Evolutionary conservation across 2,329 filamentous ascomycete species (phyloP).

Genomic region (Exophiala alcalophila): DNA sequence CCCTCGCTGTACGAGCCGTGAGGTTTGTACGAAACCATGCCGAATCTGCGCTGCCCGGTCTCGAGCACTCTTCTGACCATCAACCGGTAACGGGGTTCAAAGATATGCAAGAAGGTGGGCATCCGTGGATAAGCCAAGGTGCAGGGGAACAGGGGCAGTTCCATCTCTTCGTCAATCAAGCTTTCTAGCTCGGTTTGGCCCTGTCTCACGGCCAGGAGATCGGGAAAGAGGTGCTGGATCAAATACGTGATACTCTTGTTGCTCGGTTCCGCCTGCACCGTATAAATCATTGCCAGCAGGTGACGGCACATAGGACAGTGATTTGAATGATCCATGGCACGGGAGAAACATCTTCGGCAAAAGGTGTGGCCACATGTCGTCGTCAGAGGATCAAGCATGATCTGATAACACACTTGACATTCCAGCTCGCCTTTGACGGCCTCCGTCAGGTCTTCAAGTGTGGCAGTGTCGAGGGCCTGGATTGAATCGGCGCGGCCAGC

Average conservation of each 20-base stretch:
- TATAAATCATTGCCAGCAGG: conserved; percentile 54
- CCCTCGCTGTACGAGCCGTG: conserved; percentile 53
- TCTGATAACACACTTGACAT: conserved; percentile 81
- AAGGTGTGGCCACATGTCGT: conserved; percentile 87
- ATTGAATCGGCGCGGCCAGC: conserved; percentile 29
- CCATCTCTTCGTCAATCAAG: conserved; percentile 53
- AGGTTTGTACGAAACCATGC: conserved; percentile 74
- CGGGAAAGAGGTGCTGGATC: conserved; percentile 66
- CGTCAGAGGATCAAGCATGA: conserved; percentile 79
- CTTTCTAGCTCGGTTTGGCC: conserved; percentile 58
- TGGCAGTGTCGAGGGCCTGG: conserved; percentile 44
- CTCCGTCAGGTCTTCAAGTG: conserved; percentile 61
- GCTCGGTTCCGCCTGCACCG: conserved; percentile 48
- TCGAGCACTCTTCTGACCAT: conserved; percentile 80
- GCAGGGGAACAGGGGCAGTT: conserved; percentile 75
- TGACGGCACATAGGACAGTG: conserved; percentile 80
- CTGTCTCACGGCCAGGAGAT: conserved; percentile 58
- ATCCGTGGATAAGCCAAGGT: conserved; percentile 77
- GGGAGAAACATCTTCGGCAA: conserved; percentile 74
- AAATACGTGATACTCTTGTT: conserved; percentile 65
- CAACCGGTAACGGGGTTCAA: conserved; percentile 85
- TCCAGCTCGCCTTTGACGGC: conserved; percentile 69
- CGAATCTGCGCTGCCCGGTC: conserved; percentile 68
- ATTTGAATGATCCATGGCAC: conserved; percentile 71
- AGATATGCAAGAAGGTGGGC: conserved; percentile 85